These are phyloP conservation scores for Purpureocillium lavendulum DNA, from an alignment of 2,329 filamentous ascomycete species.

Conservation along the genomic window DNA sequence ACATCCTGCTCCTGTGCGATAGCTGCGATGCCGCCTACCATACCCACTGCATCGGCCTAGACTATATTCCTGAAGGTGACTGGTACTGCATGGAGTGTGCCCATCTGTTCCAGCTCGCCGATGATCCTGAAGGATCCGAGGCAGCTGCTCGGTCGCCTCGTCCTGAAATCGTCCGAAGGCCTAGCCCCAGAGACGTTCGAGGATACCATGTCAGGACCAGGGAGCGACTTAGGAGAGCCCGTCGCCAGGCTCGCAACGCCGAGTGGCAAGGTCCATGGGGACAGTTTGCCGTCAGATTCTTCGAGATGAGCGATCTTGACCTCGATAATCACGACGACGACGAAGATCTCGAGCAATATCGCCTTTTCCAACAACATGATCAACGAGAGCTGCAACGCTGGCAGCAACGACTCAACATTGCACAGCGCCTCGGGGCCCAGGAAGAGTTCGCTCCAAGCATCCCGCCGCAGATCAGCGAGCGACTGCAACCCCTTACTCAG, in stretches of 20 bases:
- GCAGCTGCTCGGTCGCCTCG: conserved; percentile 23
- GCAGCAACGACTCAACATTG: conserved; percentile 77
- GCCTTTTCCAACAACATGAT: conserved; percentile 45
- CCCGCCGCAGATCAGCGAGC: conserved; percentile 49
- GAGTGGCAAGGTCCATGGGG: conserved; percentile 88
- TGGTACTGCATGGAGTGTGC: conserved; percentile 91
- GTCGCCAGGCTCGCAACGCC: conserved; percentile 59
- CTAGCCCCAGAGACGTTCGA: conserved; percentile 21
- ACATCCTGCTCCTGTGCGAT: conserved; percentile 82
- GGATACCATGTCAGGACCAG: conserved; percentile 42
- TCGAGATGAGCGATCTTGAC: conserved; percentile 43
- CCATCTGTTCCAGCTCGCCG: conserved; percentile 33
- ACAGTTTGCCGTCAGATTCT: conserved; percentile 51
- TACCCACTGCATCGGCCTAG: conserved; percentile 81
- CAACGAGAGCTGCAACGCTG: conserved; percentile 61
- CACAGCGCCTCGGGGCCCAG: conserved; percentile 67
- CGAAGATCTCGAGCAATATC: conserved; percentile 57
- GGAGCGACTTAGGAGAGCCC: conserved; percentile 45
- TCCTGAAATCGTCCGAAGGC: conserved; percentile 19
- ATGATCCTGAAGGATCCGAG: conserved; percentile 22
- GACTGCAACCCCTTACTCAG: conserved; percentile 49
- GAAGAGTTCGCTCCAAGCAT: conserved; percentile 62
- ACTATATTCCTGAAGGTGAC: conserved; percentile 63
- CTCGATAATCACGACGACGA: conserved; percentile 38
- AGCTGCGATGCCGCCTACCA: conserved; percentile 86